Percentiles rank a stretch among this genome's conserved stretches.
Conservation (phyloP, 441 rosid species). For the Erodium trifolium region DNA sequence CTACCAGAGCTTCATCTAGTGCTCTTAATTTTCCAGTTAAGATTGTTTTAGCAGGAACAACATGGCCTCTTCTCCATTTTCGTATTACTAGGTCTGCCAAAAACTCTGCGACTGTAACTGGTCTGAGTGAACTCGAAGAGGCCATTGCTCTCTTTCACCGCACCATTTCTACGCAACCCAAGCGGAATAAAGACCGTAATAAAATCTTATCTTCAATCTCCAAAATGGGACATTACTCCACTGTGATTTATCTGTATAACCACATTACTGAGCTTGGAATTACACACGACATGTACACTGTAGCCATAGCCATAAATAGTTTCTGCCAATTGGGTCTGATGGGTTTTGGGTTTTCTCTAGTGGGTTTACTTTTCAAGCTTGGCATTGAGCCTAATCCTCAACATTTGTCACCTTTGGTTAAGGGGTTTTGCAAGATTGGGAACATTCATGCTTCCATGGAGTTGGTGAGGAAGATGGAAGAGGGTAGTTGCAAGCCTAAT, state of each 20-base stretch:
- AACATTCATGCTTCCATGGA: not conserved
- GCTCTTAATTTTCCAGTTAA: not conserved
- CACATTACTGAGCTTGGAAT: not conserved
- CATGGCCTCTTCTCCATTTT: not conserved
- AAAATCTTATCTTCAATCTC: not conserved
- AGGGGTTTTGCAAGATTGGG: conserved; percentile 4
- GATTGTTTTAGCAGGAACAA: not conserved
- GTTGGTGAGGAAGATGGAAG: conserved; percentile 4
- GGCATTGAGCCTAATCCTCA: not conserved
- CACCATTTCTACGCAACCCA: not conserved
- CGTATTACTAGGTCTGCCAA: not conserved
- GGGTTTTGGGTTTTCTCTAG: not conserved
- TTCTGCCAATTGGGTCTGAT: conserved; percentile 3
- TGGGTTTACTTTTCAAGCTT: not conserved
- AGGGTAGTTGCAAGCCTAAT: not conserved
- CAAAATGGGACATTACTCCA: not conserved
- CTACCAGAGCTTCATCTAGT: not conserved
- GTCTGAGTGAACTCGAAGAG: not conserved
- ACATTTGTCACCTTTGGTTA: not conserved
- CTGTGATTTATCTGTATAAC: not conserved
- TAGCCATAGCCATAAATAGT: not conserved
- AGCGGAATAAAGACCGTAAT: not conserved
- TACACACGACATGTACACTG: not conserved
- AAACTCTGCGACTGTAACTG: not conserved
- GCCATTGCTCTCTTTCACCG: not conserved